Conservation (phyloP, 2,329 filamentous ascomycete species). For the Hirsutella minnesotensis region DNA sequence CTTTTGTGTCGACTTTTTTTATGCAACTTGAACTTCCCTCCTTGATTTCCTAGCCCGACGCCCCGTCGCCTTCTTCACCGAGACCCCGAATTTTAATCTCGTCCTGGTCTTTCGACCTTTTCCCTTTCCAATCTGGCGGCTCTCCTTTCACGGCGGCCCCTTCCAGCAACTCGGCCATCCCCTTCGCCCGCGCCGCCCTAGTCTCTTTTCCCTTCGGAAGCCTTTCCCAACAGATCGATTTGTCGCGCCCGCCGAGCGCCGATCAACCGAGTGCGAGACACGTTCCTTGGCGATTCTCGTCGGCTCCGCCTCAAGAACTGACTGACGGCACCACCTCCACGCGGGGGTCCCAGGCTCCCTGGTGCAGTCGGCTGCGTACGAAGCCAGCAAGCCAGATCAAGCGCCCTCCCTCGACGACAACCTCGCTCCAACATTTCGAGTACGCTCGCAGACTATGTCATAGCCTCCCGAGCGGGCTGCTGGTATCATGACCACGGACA, state of each 20-base stretch:
- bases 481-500: constrained; percentile 20
- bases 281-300: no score
- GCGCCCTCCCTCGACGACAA: neutral
- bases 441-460: constrained; percentile 7
- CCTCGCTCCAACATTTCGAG: no score
- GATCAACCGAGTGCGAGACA: neutral
- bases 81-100: neutral
- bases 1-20: neutral
- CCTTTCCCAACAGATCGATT: no score
- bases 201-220: no score
- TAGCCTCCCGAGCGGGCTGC: constrained; percentile 7
- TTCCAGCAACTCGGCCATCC: no score
- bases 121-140: no score
- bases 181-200: no score
- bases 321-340: neutral
- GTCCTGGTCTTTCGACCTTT: no score
- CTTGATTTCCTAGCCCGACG: neutral
- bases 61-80: neutral
- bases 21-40: neutral
- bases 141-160: no score
- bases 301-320: neutral
- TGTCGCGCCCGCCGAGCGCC: neutral
- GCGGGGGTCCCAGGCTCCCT: neutral
- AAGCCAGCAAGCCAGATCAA: no score
- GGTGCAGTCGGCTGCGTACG: no score